Evolutionary conservation across 2,329 filamentous ascomycete genomes (phyloP), one percentile per base, ranked within the genome.

Genomic region (Exserohilum turcica): DNA sequence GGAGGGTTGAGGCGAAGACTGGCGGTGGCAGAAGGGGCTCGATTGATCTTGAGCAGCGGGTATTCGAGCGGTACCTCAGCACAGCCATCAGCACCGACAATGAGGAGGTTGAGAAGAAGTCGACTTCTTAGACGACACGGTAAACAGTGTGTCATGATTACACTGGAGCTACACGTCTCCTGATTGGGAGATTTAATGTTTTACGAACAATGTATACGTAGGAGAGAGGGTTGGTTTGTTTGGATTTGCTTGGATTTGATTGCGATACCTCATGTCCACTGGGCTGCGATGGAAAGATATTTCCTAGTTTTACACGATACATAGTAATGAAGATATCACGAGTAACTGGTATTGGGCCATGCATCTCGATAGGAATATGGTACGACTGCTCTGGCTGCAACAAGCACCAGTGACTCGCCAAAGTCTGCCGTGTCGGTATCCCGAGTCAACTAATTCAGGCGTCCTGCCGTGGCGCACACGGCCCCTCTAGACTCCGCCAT

Each of bases 21-120:
- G 61, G 65, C 6, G 43, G 33, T 35, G 57, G 55, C 27, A 56
- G 68, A 38, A 60, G 65, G 40, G 68, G 68, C 32, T 68, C 65
- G 8, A 49, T 71, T 24, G 68, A 71, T 48, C 44, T 71, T 10
- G 68, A 71, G 62, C 54, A 64, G 49, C 64, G 63, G 32, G 63
- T 66, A 6, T 71, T 71, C 44, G 68, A 69, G 55, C 63, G 67
- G 42, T 71, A 70, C 46, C 67, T 71, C 48, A 70, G 67, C 51
- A 69, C 65, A 7, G 67, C 65, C 19, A 63, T 69, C 56, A 68
- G 65, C 61, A 68, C 65, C 8, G 68, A 70, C 37, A 59, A 61
- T 1, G 63, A 66, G 36, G 53, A 47, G 16, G 60, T 63, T 24
- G 68, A 70, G 59, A 71, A 71, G 64, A 63, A 61, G 49, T 66